Conservation (phyloP, 192 early-diverging fungal species). For the Helicostylum pulchrum region DNA sequence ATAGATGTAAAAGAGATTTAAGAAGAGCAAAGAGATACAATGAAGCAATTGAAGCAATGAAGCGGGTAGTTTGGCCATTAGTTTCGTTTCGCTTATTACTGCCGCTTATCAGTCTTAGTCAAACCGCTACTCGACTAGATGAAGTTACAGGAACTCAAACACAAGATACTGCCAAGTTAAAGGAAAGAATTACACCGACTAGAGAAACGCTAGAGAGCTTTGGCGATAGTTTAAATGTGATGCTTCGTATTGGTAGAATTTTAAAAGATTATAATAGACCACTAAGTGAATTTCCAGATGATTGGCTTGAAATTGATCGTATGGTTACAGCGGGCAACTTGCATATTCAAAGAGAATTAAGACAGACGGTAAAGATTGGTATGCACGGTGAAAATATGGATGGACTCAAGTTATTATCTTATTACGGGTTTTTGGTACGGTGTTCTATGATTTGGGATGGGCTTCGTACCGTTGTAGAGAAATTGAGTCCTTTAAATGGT, state of each 20-base stretch:
- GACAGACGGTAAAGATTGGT: not conserved
- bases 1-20: conserved; percentile 2
- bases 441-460: conserved; percentile 20
- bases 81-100: conserved; percentile 9
- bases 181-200: not conserved
- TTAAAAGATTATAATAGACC: conserved; percentile 1
- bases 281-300: conserved; percentile 10
- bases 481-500: conserved; percentile 9
- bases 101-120: not conserved
- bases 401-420: conserved; percentile 1
- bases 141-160: not conserved
- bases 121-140: not conserved
- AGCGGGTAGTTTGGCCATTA: conserved; percentile 3
- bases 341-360: conserved; percentile 3
- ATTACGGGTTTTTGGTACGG: conserved; percentile 19
- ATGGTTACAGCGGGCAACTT: conserved; percentile 5
- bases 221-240: conserved; percentile 13
- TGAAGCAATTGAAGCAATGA: conserved; percentile 13
- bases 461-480: conserved; percentile 3
- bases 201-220: conserved; percentile 3
- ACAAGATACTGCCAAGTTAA: not conserved
- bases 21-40: conserved; percentile 17
- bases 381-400: conserved; percentile 3
- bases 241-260: conserved; percentile 1
- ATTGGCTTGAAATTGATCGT: conserved; percentile 15